Percentiles rank a stretch among this genome's conserved stretches.
These are phyloP conservation scores for Benincasa hispida DNA, from an alignment of 306 rosid genomes.

Conservation along the genomic window DNA sequence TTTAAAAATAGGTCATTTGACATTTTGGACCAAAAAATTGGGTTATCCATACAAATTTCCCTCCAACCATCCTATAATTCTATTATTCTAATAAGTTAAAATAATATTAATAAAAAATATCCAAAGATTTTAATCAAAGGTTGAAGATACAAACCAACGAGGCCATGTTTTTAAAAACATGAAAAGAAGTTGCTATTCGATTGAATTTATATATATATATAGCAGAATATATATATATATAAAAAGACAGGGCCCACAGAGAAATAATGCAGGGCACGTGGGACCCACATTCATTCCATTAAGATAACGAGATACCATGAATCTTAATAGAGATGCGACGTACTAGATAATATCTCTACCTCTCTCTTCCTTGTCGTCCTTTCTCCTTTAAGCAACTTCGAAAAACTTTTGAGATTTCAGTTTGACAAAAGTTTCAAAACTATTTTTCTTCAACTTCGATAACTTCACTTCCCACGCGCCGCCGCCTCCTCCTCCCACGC, in stretches of 20 bases:
- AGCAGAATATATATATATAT: too few relatives aligned
- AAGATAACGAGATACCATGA: slow-evolving; percentile 2
- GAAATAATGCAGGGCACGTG: not conserved
- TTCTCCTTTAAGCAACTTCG: not conserved
- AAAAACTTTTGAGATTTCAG: not conserved
- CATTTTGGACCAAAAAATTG: too few relatives aligned
- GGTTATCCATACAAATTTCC: too few relatives aligned
- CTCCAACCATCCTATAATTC: too few relatives aligned
- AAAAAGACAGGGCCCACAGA: not conserved
- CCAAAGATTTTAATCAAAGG: too few relatives aligned
- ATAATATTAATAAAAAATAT: too few relatives aligned
- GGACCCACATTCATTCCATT: not conserved
- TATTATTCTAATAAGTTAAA: too few relatives aligned
- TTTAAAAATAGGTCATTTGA: too few relatives aligned
- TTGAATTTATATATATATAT: too few relatives aligned
- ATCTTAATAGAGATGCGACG: not conserved
- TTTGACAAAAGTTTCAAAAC: not conserved
- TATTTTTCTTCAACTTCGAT: not conserved
- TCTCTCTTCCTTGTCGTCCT: not conserved
- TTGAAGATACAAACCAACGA: too few relatives aligned
- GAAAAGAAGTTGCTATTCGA: too few relatives aligned
- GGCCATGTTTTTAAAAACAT: too few relatives aligned
- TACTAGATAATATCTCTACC: not conserved
- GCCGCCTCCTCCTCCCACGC: not conserved
- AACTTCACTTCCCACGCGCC: not conserved